These are phyloP conservation scores for Exidia glandulosa DNA, from an alignment of 768 basidiomycete genomes.

Conservation along the genomic window DNA sequence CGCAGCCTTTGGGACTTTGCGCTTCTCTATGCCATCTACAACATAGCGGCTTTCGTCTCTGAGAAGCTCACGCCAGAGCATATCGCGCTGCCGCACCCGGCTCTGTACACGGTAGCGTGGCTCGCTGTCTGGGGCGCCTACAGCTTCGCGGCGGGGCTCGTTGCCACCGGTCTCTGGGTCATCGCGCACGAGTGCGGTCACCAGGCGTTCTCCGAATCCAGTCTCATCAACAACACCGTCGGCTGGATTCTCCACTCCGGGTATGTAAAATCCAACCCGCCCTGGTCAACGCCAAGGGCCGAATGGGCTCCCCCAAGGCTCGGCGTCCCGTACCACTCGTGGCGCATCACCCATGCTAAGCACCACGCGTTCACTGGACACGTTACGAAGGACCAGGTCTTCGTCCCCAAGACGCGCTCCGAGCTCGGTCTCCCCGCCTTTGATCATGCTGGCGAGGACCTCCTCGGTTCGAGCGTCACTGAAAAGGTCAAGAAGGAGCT, in stretches of 20 bases:
- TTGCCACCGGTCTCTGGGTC: constrained; percentile 33
- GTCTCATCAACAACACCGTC: constrained; percentile 34
- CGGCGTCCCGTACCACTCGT: constrained; percentile 36
- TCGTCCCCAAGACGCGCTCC: constrained; percentile 29
- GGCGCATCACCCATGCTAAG: constrained; percentile 34
- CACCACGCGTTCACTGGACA: constrained; percentile 38
- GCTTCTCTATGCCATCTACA: constrained; percentile 59
- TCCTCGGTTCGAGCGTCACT: constrained; percentile 7
- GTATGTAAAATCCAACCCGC: constrained; percentile 7
- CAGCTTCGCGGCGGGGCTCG: constrained; percentile 25
- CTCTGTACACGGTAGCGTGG: constrained; percentile 49
- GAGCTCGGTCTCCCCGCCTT: constrained; percentile 19
- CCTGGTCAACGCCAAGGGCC: background rate
- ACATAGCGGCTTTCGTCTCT: constrained; percentile 56
- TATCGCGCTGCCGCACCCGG: constrained; percentile 46
- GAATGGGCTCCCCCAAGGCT: constrained; percentile 10
- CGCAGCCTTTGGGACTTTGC: constrained; percentile 66
- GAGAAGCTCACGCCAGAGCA: constrained; percentile 44
- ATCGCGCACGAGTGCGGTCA: constrained; percentile 35
- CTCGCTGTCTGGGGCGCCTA: constrained; percentile 32
- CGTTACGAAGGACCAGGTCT: constrained; percentile 34
- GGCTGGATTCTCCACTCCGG: constrained; percentile 33
- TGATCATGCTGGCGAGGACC: constrained; percentile 19
- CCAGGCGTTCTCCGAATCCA: constrained; percentile 33
- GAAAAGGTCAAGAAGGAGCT: constrained; percentile 11